Evolutionary conservation across 2,329 filamentous ascomycete species (phyloP), one percentile per base, ranked within the genome.

Genomic region (Lachnellula subtilissima): DNA sequence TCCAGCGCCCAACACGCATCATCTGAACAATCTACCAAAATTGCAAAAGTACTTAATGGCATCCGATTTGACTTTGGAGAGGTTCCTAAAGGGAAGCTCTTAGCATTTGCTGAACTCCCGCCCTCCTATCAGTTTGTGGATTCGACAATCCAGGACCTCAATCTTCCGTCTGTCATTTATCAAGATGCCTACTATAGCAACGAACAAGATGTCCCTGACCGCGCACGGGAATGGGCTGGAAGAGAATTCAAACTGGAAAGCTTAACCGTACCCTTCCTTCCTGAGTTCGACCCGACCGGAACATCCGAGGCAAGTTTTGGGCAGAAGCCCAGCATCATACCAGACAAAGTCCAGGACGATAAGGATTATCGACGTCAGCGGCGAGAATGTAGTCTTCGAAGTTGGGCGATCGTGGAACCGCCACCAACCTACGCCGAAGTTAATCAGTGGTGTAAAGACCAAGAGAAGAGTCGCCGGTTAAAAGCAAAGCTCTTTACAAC

Each of bases 181-280:
- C 89, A 91, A 70, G 86, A 91, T 67, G 86, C 92, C 0, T 92
- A 87, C 66, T 97, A 96, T 69, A 89, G 91, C 64, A 79, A 89
- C 28, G 90, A 95, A 59, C 79, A 78, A 50, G 94, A 97, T 71
- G 88, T 97, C 0, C 91, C 92, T 12, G 80, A 86, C 40, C 82
- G 87, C 52, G 73, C 80, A 35, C 80, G 90, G 52, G 91, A 96
- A 71, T 97, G 96, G 73, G 93, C 89, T 6, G 93, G 93, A 3
- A 85, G 85, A 63, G 89, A 95, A 64, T 97, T 95, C 69, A 87
- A 84, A 56, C 74, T 97, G 6, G 81, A 85, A 65, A 87, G 91
- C 57, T 84, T 81, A 53, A 89, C 87, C 1, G 69, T 95, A 7
- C 89, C 89, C 0, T 96, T 85, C 71, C 80, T 97, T 2, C 89